Evolutionary conservation across 805 yeast genomes (phyloP).

Genomic region (Metschnikowia shivogae): DNA sequence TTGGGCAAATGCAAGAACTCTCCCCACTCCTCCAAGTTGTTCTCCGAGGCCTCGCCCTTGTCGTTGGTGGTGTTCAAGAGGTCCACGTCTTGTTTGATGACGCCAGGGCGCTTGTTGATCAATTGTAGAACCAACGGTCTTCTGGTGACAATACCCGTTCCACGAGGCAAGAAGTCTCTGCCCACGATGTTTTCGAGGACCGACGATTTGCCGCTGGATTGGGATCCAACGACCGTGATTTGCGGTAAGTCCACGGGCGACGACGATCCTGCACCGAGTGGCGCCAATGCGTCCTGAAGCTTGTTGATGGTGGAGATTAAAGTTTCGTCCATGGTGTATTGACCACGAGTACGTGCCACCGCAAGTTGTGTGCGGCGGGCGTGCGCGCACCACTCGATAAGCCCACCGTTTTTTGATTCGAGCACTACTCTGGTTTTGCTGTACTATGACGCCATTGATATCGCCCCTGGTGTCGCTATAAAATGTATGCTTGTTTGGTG

Average conservation of each 20-base stretch:
- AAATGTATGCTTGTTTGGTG: too few relatives aligned
- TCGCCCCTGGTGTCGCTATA: too few relatives aligned
- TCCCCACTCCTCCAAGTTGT: slow-evolving; percentile 90
- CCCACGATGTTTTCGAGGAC: slow-evolving; percentile 90
- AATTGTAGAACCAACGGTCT: slow-evolving; percentile 81
- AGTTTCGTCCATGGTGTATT: slow-evolving; percentile 59
- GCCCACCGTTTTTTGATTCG: background rate
- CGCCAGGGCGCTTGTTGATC: slow-evolving; percentile 57
- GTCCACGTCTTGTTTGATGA: slow-evolving; percentile 26
- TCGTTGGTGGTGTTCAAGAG: slow-evolving; percentile 40
- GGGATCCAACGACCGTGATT: slow-evolving; percentile 93
- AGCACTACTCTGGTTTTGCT: too few relatives aligned
- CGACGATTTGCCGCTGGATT: slow-evolving; percentile 84
- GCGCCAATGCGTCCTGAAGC: slow-evolving; percentile 94
- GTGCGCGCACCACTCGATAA: slow-evolving; percentile 10
- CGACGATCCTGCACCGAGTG: slow-evolving; percentile 82
- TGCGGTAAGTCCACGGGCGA: slow-evolving; percentile 93
- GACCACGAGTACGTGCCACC: background rate
- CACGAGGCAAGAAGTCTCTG: slow-evolving; percentile 86
- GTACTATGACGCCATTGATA: too few relatives aligned
- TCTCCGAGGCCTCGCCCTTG: slow-evolving; percentile 54
- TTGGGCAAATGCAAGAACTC: slow-evolving; percentile 92
- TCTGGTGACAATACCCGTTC: slow-evolving; percentile 89
- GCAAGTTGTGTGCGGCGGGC: slow-evolving; percentile 2
- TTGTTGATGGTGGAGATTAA: slow-evolving; percentile 83